phyloP scores from a whole-genome alignment of 2,329 filamentous ascomycete genomes.

The Aspergillus costaricaensis region DNA sequence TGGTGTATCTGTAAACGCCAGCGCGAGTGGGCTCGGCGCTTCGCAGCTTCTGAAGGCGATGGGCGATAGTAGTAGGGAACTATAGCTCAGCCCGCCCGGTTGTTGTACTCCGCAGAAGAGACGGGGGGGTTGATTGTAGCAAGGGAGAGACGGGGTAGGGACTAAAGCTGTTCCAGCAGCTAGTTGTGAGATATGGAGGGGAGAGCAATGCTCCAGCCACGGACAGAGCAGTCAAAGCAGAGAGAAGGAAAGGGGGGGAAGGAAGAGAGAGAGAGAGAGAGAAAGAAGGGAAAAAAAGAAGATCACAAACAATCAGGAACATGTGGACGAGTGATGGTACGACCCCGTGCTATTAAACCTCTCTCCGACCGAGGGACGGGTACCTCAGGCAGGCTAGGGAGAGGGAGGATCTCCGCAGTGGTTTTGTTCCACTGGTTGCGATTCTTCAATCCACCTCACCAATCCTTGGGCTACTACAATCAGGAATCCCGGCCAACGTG shows the following conservation, averaged over 20 bases:
- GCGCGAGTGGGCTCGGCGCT: slow-evolving; percentile 6
- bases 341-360: slow-evolving; percentile 18
- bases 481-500: slow-evolving; percentile 1
- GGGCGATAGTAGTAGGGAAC: background rate
- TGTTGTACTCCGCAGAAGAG: background rate
- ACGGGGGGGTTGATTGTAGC: slow-evolving; percentile 8
- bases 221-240: slow-evolving; percentile 16
- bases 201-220: background rate
- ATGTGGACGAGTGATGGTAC: slow-evolving; percentile 13
- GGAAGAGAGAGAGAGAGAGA: slow-evolving; percentile 6
- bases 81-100: background rate
- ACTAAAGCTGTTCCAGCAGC: slow-evolving; percentile 24
- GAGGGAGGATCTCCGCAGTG: slow-evolving; percentile 1
- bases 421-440: slow-evolving; percentile 1
- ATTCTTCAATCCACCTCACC: slow-evolving; percentile 5
- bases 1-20: background rate
- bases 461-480: background rate
- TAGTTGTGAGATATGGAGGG: slow-evolving; percentile 4
- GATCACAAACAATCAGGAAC: slow-evolving; percentile 5
- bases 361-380: slow-evolving; percentile 20
- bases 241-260: slow-evolving; percentile 13
- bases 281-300: background rate
- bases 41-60: background rate
- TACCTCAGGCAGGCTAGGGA: slow-evolving; percentile 8
- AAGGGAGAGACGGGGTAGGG: slow-evolving; percentile 8